phyloP scores from a whole-genome alignment of 768 basidiomycete species.

The Agrocybe pediades region DNA sequence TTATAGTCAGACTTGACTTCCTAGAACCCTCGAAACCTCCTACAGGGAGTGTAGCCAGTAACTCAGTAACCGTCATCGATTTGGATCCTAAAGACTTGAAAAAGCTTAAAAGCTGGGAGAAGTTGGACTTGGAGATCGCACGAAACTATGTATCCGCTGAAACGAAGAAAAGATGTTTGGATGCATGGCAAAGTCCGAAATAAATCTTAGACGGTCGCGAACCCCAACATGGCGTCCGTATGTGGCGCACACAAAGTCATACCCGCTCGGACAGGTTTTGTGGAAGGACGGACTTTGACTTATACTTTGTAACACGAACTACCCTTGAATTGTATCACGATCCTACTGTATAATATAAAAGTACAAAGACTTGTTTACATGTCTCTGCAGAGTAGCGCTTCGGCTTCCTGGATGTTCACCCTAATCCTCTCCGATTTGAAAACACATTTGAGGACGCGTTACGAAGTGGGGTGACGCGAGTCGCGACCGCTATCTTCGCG shows the following conservation, averaged over 20 bases:
- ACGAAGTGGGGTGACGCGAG: too few species aligned
- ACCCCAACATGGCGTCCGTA: neutral
- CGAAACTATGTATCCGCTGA: conserved; percentile 18
- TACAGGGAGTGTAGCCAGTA: conserved; percentile 15
- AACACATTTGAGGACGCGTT: too few species aligned
- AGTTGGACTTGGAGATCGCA: conserved; percentile 68
- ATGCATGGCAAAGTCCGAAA: conserved; percentile 20
- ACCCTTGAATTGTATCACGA: too few species aligned
- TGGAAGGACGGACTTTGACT: neutral
- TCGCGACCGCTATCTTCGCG: too few species aligned
- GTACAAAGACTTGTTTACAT: too few species aligned
- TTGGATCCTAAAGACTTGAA: conserved; percentile 77
- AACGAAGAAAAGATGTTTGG: conserved; percentile 33
- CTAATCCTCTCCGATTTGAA: too few species aligned
- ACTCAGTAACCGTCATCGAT: conserved; percentile 74
- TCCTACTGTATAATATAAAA: too few species aligned
- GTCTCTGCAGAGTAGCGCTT: too few species aligned
- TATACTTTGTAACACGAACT: neutral
- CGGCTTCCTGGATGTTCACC: too few species aligned
- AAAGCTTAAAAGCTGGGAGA: conserved; percentile 70
- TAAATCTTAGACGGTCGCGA: neutral
- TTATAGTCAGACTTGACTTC: conserved; percentile 38
- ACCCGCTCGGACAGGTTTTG: neutral
- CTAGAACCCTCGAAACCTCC: conserved; percentile 20
- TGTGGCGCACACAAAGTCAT: neutral